Evolutionary conservation across 495 filamentous ascomycete genomes (phyloP), one percentile per base, ranked within the genome.

Genomic region (Penicillium maclennaniae): DNA sequence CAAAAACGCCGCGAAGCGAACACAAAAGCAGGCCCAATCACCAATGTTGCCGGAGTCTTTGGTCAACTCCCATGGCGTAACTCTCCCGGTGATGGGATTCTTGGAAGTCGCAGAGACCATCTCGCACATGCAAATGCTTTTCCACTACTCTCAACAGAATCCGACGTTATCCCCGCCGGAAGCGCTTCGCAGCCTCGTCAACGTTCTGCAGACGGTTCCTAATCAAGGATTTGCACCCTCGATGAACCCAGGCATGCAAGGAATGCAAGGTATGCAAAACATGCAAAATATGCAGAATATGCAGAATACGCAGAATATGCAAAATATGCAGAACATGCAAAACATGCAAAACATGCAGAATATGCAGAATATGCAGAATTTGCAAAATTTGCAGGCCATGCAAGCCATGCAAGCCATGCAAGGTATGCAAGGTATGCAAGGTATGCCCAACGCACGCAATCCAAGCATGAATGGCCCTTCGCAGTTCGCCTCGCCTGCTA

Each of bases 71-170:
- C 79, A 81, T 56, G 86, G 87, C 5, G 76, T 89, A 26, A 75
- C 76, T 1, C 56, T 46, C 15, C 54, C 66, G 15, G 83, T 89
- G 0, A 80, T 83, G 66, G 77, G 80, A 54, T 89, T 88, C 53
- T 73, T 90, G 46, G 87, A 90, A 77, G 79, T 88, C 45, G 83
- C 85, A 20, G 87, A 91, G 65, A 85, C 87, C 15, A 83, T 90
- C 51, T 86, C 85, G 7, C 80, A 84, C 50, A 89, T 91, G 86
- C 83, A 79, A 61, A 75, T 83, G 26, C 57, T 89, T 4, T 87
- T 88, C 66, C 68, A 71, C 31, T 87, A 73, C 54, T 84, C 80
- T 20, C 81, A 84, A 36, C 54, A 72, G 15, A 75, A 88, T 51
- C 77, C 82, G 0, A 70, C 78, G 3, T 58, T 87, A 8, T 72